These are phyloP conservation scores for Udeniomyces megalosporus DNA, from an alignment of 768 basidiomycete genomes.

Conservation along the genomic window DNA sequence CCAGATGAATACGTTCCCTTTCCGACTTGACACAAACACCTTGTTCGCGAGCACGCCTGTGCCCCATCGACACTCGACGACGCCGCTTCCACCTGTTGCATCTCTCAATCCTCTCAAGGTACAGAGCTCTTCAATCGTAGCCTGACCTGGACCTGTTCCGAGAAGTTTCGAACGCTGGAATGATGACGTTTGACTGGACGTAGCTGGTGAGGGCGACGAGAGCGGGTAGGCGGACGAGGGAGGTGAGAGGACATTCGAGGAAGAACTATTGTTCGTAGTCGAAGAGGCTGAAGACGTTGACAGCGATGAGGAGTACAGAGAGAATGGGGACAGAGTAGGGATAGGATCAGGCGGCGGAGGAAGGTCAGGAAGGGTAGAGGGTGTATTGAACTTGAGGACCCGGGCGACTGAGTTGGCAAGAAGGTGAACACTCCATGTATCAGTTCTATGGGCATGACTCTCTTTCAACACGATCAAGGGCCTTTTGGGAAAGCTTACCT, in stretches of 20 bases:
- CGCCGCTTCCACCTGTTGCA: constrained; percentile 10
- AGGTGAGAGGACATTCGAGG: not conserved
- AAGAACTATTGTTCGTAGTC: too few species aligned
- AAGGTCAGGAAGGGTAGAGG: not conserved
- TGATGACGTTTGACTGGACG: too few species aligned
- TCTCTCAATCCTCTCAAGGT: constrained; percentile 11
- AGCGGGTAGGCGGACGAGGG: not conserved
- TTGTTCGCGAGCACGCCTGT: constrained; percentile 2
- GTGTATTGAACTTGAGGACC: not conserved
- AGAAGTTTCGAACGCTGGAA: too few species aligned
- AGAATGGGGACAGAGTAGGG: constrained; percentile 7
- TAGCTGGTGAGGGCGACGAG: not conserved
- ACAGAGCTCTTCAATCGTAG: not conserved
- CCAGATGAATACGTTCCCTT: constrained; percentile 11
- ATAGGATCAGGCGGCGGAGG: constrained; percentile 1
- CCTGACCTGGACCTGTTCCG: constrained; percentile 1
- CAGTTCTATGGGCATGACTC: too few species aligned
- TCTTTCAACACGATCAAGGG: too few species aligned
- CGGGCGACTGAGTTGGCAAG: constrained; percentile 6
- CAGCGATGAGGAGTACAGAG: not conserved
- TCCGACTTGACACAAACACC: constrained; percentile 9
- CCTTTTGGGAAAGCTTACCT: too few species aligned
- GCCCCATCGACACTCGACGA: constrained; percentile 9
- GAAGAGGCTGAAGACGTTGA: not conserved
- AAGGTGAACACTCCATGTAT: too few species aligned